A percentile compares a stretch with the other conserved stretches of the same genome.
Conservation (phyloP, 345 rosid genomes). For the Arabidopsis arenosa region DNA sequence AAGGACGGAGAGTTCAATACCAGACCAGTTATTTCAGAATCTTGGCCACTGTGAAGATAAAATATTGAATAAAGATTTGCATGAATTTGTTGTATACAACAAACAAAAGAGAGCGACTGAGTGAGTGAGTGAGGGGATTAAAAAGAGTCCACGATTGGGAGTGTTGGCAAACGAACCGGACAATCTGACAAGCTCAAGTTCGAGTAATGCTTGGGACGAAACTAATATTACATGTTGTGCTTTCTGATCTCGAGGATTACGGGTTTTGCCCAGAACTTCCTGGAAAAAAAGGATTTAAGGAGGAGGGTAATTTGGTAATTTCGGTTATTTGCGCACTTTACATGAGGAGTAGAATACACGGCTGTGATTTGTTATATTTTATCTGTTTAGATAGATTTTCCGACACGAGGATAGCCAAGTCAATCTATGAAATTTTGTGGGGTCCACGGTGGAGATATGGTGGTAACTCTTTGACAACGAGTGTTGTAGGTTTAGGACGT, state of each 20-base stretch:
- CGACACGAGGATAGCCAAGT: constrained; percentile 9
- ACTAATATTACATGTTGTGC: too few relatives aligned
- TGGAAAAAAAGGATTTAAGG: neutral
- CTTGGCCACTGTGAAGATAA: constrained; percentile 33
- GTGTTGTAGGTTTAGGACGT: neutral
- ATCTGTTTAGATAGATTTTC: constrained; percentile 14
- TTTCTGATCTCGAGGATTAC: too few relatives aligned
- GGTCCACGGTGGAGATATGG: constrained; percentile 16
- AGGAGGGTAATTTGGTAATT: constrained; percentile 7
- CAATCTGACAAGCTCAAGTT: neutral
- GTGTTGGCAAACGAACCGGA: constrained; percentile 4
- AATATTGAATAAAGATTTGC: neutral
- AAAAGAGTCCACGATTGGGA: neutral
- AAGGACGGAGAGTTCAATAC: constrained; percentile 39
- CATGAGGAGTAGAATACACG: neutral
- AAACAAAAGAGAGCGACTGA: neutral
- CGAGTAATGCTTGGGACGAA: too few relatives aligned
- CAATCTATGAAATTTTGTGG: neutral
- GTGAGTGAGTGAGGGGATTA: neutral
- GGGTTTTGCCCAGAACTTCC: too few relatives aligned
- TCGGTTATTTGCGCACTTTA: neutral
- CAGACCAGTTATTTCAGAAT: constrained; percentile 16
- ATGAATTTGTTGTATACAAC: constrained; percentile 12
- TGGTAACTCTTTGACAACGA: constrained; percentile 22
- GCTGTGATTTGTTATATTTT: constrained; percentile 25